Conservation (phyloP, 495 filamentous ascomycete species). For the Thermochaetoides thermophila region DNA sequence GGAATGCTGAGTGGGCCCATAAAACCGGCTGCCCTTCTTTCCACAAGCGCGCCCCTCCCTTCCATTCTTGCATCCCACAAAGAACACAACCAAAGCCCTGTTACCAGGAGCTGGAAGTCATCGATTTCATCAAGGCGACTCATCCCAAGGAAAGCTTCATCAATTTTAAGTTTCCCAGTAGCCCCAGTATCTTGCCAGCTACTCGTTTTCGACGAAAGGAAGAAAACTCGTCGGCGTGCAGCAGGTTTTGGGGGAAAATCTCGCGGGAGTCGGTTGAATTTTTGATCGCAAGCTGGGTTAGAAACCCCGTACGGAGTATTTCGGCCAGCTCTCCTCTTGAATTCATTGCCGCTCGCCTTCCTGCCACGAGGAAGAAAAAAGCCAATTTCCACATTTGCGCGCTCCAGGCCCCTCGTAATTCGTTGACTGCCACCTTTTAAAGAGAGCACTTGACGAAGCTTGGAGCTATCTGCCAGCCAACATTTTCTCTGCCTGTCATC, state of each 20-base stretch:
- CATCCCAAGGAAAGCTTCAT: slow-evolving; percentile 1
- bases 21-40: too few species aligned
- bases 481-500: slow-evolving; percentile 8
- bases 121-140: slow-evolving; percentile 1
- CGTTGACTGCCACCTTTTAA: slow-evolving; percentile 6
- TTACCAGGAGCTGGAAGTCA: neutral
- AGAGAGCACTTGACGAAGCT: slow-evolving; percentile 4
- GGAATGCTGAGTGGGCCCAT: too few species aligned
- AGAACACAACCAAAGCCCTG: neutral
- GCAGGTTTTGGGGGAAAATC: neutral
- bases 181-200: slow-evolving; percentile 1
- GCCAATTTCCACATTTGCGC: slow-evolving; percentile 4
- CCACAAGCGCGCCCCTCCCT: too few species aligned
- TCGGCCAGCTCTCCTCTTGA: neutral
- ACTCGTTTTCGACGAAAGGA: too few species aligned
- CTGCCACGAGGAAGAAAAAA: slow-evolving; percentile 4
- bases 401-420: slow-evolving; percentile 13
- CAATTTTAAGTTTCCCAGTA: slow-evolving; percentile 1
- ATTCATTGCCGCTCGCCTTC: neutral
- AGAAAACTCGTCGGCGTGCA: neutral
- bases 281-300: neutral
- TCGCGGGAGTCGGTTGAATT: slow-evolving; percentile 1
- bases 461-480: slow-evolving; percentile 5
- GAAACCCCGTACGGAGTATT: neutral
- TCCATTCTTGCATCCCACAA: too few species aligned